Base-by-base conservation (phyloP, 192 early-diverging fungal species). In the Chytriomyces confervae region DNA sequence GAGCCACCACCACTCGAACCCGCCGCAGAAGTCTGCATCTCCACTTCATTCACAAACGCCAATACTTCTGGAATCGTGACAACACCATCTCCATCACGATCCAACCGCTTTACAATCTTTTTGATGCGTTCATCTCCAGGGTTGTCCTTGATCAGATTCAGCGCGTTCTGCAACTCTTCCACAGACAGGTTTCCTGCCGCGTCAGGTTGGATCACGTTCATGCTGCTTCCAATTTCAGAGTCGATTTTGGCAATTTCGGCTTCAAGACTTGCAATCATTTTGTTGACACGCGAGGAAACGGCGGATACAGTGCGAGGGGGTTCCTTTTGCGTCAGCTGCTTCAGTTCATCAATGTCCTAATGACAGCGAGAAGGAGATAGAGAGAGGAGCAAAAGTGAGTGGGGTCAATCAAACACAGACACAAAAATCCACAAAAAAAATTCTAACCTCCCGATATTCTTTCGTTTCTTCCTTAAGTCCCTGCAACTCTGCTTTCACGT, bases 241-340 rank as follows among this genome's bases (percentile, higher is more conserved):
- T 92, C 91, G 66, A 88, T 86, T 48, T 90, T 88, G 60, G 86
- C 78, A 13, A 94, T 69, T 73, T 95, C 93, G 60, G 84, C 83
- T 71, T 94, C 93, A 29, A 95, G 86, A 71, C 88, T 89, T 61
- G 79, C 75, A 70, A 95, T 87, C 93, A 95, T 93, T 84, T 93
- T 94, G 79, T 94, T 92, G 7, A 95, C 85, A 24, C 89, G 89
- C 51, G 83, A 82, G 10, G 91, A 87, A 72, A 95, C 83, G 36
- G 88, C 83, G 50, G 83, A 77, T 7, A 88, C 84, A 4, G 87
- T 83, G 64, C 91, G 91, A 61, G 87, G 79, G 11, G 89, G 80
- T 63, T 89, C 83, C 70, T 79, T 82, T 45, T 87, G 82, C 16
- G 86, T 88, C 8, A 89, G 64, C 61, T 82, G 77, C 75, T 86